Evolutionary conservation across 2,329 filamentous ascomycete species (phyloP), one percentile per base, ranked within the genome.

Genomic region (Neopestalotiopsis sp.): DNA sequence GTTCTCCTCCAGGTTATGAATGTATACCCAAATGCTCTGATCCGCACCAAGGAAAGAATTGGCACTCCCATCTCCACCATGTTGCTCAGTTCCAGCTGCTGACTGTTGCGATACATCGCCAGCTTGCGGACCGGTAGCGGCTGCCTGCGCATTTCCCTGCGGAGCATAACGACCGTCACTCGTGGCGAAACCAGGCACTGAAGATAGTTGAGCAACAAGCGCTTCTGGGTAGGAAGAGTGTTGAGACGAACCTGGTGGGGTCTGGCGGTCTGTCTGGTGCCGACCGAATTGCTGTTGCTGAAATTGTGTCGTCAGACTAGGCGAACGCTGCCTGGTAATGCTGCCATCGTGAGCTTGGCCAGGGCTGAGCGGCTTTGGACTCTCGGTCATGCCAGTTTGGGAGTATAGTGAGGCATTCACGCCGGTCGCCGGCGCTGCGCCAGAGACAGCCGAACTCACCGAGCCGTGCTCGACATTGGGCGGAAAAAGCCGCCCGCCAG

Each of bases 341-440:
- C 78, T 82, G 65, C 86, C 80, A 72, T 89, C 89, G 64, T 91
- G 84, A 24, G 85, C 69, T 77, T 77, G 85, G 20, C 86, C 86
- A 4, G 77, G 92, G 70, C 91, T 94, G 56, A 97, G 84, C 4
- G 94, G 92, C 77, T 95, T 97, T 0, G 94, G 94, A 72, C 93
- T 97, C 79, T 97, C 94, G 3, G 92, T 96, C 83, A 97, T 92
- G 69, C 84, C 87, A 67, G 88, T 87, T 72, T 94, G 90, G 9
- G 90, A 87, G 77, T 94, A 97, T 72, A 94, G 87, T 20, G 86
- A 87, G 61, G 84, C 83, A 69, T 83, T 84, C 60, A 82, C 82
- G 57, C 82, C 80, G 66, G 81, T 81, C 34, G 85, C 77, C 7
- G 85, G 82, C 65, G 85, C 85, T 3, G 85, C 84, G 67, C 82